Evolutionary conservation across 2,329 filamentous ascomycete species (phyloP), one percentile per base, ranked within the genome.

Genomic region (Fusarium pseudograminearum): DNA sequence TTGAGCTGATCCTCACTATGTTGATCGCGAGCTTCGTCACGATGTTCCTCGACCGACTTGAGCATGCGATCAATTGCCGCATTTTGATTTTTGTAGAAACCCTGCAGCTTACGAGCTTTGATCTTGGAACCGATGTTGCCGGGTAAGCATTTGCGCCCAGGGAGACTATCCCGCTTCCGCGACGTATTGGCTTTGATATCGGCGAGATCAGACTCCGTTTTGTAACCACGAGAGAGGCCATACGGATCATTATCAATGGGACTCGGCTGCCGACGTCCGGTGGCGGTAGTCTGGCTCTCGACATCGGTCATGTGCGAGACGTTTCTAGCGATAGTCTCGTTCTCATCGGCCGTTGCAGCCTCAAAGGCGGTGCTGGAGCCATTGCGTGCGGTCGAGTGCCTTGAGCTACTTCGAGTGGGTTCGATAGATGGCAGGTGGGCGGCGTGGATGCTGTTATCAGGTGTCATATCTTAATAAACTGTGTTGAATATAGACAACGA

Each of bases 1-100:
- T 91, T 90, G 73, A 98, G 81, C 66, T 95, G 91, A 76, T 97
- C 95, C 33, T 94, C 92, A 62, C 89, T 89, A 61, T 91, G 90
- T 77, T 94, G 89, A 73, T 97, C 91, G 69, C 89, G 90, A 36
- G 94, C 94, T 48, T 93, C 90, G 36, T 90, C 89, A 20, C 92
- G 86, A 80, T 98, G 96, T 76, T 98, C 93, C 76, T 97, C 93
- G 4, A 98, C 95, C 4, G 92, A 91, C 82, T 97, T 98, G 70
- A 98, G 85, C 81, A 98, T 87, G 14, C 93, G 89, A 82, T 97
- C 89, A 71, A 99, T 99, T 74, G 93, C 94, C 78, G 94, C 93
- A 78, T 99, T 99, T 78, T 99, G 95, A 31, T 86, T 86, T 78
- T 93, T 88, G 84, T 98, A 98, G 82, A 98, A 98, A 52, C 89